Evolutionary conservation across 2,329 filamentous ascomycete genomes (phyloP).

Genomic region (Ambrosiella beaveri): DNA sequence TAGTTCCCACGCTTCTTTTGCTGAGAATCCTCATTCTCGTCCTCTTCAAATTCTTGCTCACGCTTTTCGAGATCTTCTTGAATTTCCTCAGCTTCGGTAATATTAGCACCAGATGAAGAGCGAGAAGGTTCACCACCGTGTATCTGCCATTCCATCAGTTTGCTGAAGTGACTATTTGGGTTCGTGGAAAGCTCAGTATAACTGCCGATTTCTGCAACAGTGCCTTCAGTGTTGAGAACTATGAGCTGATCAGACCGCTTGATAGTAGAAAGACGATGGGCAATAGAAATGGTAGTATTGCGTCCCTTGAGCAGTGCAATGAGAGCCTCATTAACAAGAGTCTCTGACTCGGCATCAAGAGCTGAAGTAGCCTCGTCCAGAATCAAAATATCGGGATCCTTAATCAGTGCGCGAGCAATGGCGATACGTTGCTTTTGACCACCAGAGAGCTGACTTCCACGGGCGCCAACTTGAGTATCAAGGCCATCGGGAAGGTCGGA

Average conservation of each 20-base stretch:
- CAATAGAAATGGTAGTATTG: slow-evolving; percentile 95
- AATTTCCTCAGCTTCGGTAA: slow-evolving; percentile 35
- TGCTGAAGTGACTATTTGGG: slow-evolving; percentile 70
- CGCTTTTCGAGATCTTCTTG: slow-evolving; percentile 30
- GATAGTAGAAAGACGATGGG: slow-evolving; percentile 88
- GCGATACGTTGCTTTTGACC: slow-evolving; percentile 97
- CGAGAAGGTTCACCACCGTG: slow-evolving; percentile 52
- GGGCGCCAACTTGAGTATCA: slow-evolving; percentile 80
- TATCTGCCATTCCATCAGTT: slow-evolving; percentile 98
- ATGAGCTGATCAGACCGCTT: slow-evolving; percentile 91
- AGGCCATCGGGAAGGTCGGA: slow-evolving; percentile 90
- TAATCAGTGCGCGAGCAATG: slow-evolving; percentile 84
- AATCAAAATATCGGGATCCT: slow-evolving; percentile 91
- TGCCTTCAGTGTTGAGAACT: slow-evolving; percentile 70
- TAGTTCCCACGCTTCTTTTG: slow-evolving; percentile 12
- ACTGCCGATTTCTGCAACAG: slow-evolving; percentile 76
- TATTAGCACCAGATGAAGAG: slow-evolving; percentile 20
- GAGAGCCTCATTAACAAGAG: slow-evolving; percentile 82
- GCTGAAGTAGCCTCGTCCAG: slow-evolving; percentile 93
- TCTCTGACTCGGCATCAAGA: slow-evolving; percentile 90
- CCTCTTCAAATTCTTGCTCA: slow-evolving; percentile 20
- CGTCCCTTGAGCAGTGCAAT: slow-evolving; percentile 63
- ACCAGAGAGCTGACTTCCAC: slow-evolving; percentile 84
- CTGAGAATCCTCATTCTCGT: slow-evolving; percentile 19
- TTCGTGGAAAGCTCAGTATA: slow-evolving; percentile 61